Base-by-base conservation (phyloP, 768 basidiomycete species). In the Boletus subparvulus region DNA sequence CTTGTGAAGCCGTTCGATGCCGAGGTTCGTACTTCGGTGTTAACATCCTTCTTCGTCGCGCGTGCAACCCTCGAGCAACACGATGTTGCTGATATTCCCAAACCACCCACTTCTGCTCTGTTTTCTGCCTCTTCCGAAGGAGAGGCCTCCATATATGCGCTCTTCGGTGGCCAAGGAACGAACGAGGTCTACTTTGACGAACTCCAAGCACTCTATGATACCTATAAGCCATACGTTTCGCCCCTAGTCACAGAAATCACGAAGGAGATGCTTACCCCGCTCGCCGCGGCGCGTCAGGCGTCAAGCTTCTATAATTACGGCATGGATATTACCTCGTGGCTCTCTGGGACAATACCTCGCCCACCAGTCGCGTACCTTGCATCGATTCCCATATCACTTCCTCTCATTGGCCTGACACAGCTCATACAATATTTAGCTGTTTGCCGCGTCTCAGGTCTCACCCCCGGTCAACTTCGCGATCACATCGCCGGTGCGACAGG, bases 101-200 rank as follows among this genome's bases (percentile, higher is more conserved):
- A 75, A 32, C 75, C 82, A 33, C 82, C 87, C 12, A 58, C 81
- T 46, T 86, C 90, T 28, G 87, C 90, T 12, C 83, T 95, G 24
- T 74, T 95, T 55, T 72, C 77, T 12, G 86, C 87, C 39, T 83
- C 84, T 35, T 66, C 74, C 45, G 70, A 78, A n/a, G 82, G 83
- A 45, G 81, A 86, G 43, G 87, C 84, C 52, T 89, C 82, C 46
- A 76, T 98, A 65, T 98, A 90, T 74, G 96, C 93, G 50, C 78
- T 99, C 40, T 99, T 99, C 69, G 96, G 96, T 50, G 97, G 97
- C 14, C 97, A 99, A 74, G 97, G 97, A 55, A 92, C 90, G 56
- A 98, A 98, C 74, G 97, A 98, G 69, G 90, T 96, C 57, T 99
- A 98, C 77, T 94, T 98, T 71, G 92, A 96, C 71, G 97, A 98